phyloP scores from a whole-genome alignment of 192 early-diverging fungal species.

The Endogone sp. region DNA sequence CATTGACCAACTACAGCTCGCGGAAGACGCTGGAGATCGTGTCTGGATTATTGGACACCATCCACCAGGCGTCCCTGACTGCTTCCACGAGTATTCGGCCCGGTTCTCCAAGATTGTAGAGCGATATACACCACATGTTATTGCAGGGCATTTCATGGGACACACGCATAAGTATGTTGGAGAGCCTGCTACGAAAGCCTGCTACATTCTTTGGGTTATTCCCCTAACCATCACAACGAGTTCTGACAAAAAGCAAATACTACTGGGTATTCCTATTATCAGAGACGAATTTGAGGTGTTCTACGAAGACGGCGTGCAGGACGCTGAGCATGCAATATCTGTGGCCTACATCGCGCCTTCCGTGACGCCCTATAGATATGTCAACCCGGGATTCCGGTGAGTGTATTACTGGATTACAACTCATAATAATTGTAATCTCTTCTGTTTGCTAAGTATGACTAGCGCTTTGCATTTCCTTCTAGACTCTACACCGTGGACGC shows the following conservation, averaged over 20 bases:
- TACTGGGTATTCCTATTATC: neutral
- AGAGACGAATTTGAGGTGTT: constrained; percentile 50
- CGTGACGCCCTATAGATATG: constrained; percentile 42
- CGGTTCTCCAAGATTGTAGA: constrained; percentile 53
- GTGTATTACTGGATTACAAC: neutral
- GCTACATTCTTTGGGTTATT: too few relatives aligned
- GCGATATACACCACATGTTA: constrained; percentile 51
- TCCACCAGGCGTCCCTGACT: constrained; percentile 42
- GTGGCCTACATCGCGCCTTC: constrained; percentile 49
- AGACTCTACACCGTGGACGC: constrained; percentile 51
- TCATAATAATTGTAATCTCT: neutral
- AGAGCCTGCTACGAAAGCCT: neutral
- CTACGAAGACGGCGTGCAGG: constrained; percentile 31
- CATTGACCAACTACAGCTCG: constrained; percentile 39
- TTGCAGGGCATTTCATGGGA: constrained; percentile 54
- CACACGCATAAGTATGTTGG: constrained; percentile 45
- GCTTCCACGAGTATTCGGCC: constrained; percentile 49
- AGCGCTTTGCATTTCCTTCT: neutral
- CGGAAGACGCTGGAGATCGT: constrained; percentile 48
- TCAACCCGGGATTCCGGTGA: constrained; percentile 54
- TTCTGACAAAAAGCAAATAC: neutral
- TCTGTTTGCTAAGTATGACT: neutral
- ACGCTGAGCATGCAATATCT: constrained; percentile 35
- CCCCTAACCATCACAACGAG: too few relatives aligned
- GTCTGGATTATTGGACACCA: constrained; percentile 63